A percentile compares a stretch with the other conserved stretches of the same genome.
Conservation (phyloP, 805 yeast species). For the Ogataea nitratoaversa region DNA sequence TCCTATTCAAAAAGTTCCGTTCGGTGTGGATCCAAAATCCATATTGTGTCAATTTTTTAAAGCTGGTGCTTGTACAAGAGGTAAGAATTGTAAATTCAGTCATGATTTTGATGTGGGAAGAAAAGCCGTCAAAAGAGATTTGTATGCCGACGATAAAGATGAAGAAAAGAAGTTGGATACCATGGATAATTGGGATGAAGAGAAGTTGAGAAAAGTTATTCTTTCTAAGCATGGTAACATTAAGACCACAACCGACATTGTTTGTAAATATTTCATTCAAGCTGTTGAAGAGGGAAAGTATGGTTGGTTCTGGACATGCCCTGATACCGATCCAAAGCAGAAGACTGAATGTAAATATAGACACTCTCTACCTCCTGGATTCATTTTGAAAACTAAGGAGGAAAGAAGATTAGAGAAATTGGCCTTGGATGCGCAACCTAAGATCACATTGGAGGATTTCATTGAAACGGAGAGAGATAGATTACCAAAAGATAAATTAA, state of each 20-base stretch:
- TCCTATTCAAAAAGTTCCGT: conserved; percentile 80
- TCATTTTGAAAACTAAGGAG: conserved; percentile 93
- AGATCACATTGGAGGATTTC: conserved; percentile 92
- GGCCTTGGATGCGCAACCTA: conserved; percentile 80
- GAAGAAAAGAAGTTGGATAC: conserved; percentile 54
- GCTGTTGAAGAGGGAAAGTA: conserved; percentile 97
- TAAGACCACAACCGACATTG: conserved; percentile 88
- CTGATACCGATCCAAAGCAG: conserved; percentile 71
- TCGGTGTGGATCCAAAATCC: conserved; percentile 96
- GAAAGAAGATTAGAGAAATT: conserved; percentile 84
- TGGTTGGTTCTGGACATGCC: conserved; percentile 99
- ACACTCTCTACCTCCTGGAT: conserved; percentile 96
- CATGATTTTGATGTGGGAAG: conserved; percentile 85
- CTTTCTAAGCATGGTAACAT: conserved; percentile 92
- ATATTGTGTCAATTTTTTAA: conserved; percentile 88
- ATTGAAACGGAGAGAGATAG: conserved; percentile 88
- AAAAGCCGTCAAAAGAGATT: conserved; percentile 84
- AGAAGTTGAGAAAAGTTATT: conserved; percentile 81
- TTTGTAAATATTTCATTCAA: conserved; percentile 90
- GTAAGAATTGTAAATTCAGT: conserved; percentile 84
- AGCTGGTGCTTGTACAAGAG: conserved; percentile 77
- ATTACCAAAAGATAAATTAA: conserved; percentile 67
- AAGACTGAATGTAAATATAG: conserved; percentile 74
- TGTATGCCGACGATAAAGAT: conserved; percentile 82
- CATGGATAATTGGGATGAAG: conserved; percentile 98